Base-by-base conservation (phyloP, 2,329 filamentous ascomycete species). In the Calonectria fujianensis region DNA sequence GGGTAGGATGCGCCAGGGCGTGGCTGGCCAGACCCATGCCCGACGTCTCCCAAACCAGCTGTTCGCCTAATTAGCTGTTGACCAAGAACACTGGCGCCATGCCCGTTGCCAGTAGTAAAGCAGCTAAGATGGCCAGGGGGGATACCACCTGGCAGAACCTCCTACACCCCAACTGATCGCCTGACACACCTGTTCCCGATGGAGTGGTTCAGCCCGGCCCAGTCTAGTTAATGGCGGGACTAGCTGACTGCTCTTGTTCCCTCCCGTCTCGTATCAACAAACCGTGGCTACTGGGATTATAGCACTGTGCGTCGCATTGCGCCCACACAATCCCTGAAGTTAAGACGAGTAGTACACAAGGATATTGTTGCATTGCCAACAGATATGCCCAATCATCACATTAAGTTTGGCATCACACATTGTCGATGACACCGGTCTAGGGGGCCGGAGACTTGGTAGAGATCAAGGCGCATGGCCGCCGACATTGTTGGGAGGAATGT, bases 131-230 rank as follows among this genome's bases (percentile, higher is more conserved):
- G 59, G 41, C 72, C 61, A 24, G 68, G 72, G 66, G 67, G 64
- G 18, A 48, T 27, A 63, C 57, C 57, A 63, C 35, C 35, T 63
- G 57, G 57, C 57, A 63, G 16, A 63, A 57, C 48, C 48, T 59
- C 71, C 65, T 67, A 63, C 67, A 67, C 67, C 63, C 51, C 29
- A 45, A 69, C 54, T 64, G 74, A 72, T 78, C 78, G 61, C 72
- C 74, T 78, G 69, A 75, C 66, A 73, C 70, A 70, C 74, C 73
- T 71, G 69, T 69, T 81, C 80, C 79, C 79, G 79, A 78, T 71
- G 61, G 77, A 75, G 74, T 71, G 79, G 79, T 81, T 77, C 78
- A 74, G 73, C 78, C 79, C 77, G 76, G 79, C 61, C 35, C 35
- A 50, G 57, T 45, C 72, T 74, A 74, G 72, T 70, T 32, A 35